These are phyloP conservation scores for Coniferiporia weirii DNA, from an alignment of 1,284 basidiomycete species.

Conservation along the genomic window DNA sequence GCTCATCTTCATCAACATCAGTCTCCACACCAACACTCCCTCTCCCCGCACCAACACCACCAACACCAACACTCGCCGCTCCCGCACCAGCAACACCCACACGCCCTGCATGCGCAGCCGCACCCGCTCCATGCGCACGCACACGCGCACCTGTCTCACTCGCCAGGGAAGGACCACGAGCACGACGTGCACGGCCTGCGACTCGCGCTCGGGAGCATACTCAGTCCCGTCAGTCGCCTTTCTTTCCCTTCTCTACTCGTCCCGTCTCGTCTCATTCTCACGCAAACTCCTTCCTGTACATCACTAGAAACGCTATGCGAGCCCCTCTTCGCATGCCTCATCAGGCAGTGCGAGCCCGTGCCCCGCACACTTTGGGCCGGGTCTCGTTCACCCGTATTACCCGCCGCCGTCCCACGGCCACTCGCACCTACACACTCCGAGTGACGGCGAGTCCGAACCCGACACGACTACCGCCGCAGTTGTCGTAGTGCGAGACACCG, in stretches of 20 bases:
- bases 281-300: neutral
- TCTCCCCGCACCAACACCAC: neutral
- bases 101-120: neutral
- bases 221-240: conserved; percentile 34
- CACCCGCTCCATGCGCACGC: neutral
- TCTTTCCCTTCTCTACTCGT: neutral
- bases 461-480: neutral
- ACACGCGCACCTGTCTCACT: conserved; percentile 15
- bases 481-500: neutral
- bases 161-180: neutral
- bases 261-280: no score
- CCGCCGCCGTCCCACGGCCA: neutral
- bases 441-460: neutral
- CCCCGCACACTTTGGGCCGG: conserved; percentile 26
- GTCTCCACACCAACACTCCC: neutral
- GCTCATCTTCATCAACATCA: no score
- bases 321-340: conserved; percentile 32
- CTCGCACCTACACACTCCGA: conserved; percentile 15
- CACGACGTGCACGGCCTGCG: conserved; percentile 27
- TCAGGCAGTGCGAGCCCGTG: conserved; percentile 39
- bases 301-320: conserved; percentile 36
- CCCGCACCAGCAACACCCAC: neutral
- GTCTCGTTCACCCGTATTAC: conserved; percentile 14
- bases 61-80: neutral
- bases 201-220: conserved; percentile 44